Conservation (phyloP, 228 moss, liverwort and hornwort species). For the Sphagnum magellanicum region DNA sequence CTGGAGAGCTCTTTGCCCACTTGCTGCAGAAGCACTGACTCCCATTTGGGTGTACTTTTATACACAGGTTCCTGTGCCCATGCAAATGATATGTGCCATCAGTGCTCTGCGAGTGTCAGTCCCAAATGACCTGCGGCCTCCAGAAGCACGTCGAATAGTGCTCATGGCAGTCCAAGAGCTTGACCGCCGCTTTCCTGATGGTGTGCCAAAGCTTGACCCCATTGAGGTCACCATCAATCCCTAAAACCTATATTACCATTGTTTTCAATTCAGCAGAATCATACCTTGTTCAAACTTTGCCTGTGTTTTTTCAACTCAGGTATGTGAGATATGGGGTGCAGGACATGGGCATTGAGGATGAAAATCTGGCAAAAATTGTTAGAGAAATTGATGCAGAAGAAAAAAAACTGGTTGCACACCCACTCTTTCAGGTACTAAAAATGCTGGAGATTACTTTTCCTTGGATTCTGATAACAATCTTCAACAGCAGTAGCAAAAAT, state of each 20-base stretch:
- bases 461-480: too few relatives aligned
- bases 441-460: too few relatives aligned
- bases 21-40: too few relatives aligned
- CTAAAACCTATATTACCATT: too few relatives aligned
- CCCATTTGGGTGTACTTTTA: background rate
- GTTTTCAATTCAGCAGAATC: too few relatives aligned
- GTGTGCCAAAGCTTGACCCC: slow-evolving; percentile 90
- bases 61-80: slow-evolving; percentile 90
- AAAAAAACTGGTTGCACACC: slow-evolving; percentile 66
- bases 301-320: background rate
- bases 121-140: slow-evolving; percentile 75
- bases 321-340: slow-evolving; percentile 13
- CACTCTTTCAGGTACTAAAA: slow-evolving; percentile 65
- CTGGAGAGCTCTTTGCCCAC: too few relatives aligned
- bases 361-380: slow-evolving; percentile 62
- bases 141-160: slow-evolving; percentile 83
- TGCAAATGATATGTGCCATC: slow-evolving; percentile 84
- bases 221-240: slow-evolving; percentile 43
- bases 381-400: slow-evolving; percentile 79
- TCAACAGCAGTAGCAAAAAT: too few relatives aligned
- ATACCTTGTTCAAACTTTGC: too few relatives aligned
- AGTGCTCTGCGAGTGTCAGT: slow-evolving; percentile 92
- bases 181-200: slow-evolving; percentile 75
- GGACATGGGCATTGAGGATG: slow-evolving; percentile 94
- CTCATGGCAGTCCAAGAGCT: slow-evolving; percentile 95